Evolutionary conservation across 495 filamentous ascomycete species (phyloP), one percentile per base, ranked within the genome.

Genomic region (Penicillium angulare): DNA sequence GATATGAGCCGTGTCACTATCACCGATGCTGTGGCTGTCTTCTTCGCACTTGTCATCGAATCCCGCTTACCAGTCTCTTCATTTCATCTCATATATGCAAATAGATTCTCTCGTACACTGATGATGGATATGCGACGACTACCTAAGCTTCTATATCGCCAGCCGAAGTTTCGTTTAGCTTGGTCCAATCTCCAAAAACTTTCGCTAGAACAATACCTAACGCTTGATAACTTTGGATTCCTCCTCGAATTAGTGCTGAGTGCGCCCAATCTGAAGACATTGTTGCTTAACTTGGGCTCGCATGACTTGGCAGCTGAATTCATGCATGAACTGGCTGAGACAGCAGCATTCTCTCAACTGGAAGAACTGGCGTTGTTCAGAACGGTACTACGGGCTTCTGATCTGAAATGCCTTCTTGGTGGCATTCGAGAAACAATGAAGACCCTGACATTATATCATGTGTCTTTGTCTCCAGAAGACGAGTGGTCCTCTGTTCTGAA

Each of bases 101-200:
- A 64, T 33, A 55, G 55, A 24, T 39, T 51, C 16, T 66, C 63
- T 7, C 60, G 57, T 10, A 59, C 63, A 3, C 44, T 66, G n/a
- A 51, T 66, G 13, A 66, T 66, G 60, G 63, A 66, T 43, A 66
- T 66, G 63, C 60, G 63, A 3, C 60, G 63, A 2, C 24, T 66
- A 7, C 63, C 63, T 9, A 66, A 66, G n/a, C 36, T 62, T 4
- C 29, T 64, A 7, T 61, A 63, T 40, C 60, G 57, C n/a, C 60
- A 66, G 26, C 63, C 63, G 0, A 20, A 56, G 54, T 66, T 66
- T 8, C 52, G 54, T 16, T 10, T 35, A 17, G 57, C 52, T 8
- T 66, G 63, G 63, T 43, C 47, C 7, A 65, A 63, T 53, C 15
- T 66, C 23, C 35, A 58, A 23, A 65, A 57, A 33, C 39, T 65